A percentile compares a stretch with the other conserved stretches of the same genome.
Conservation (phyloP, 352 stramenopile genomes). For the Globisporangium recalcitrans region DNA sequence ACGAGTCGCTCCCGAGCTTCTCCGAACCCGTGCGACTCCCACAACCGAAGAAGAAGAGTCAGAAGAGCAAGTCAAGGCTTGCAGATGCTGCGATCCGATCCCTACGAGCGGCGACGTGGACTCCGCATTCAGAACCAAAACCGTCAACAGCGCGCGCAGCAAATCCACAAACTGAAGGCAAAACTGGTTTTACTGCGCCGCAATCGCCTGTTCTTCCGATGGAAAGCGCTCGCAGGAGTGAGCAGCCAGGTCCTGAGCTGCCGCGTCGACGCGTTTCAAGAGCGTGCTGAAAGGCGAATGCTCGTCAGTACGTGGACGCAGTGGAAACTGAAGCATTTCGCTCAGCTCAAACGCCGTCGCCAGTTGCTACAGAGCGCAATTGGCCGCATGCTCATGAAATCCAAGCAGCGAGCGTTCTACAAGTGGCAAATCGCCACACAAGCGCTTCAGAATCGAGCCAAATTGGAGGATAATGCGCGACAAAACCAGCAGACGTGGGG, state of each 20-base stretch:
- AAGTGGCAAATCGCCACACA: neutral
- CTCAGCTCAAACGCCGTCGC: neutral
- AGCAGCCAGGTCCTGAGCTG: constrained; percentile 31
- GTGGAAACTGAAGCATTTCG: constrained; percentile 17
- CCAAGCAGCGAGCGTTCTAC: constrained; percentile 1
- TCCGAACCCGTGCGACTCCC: constrained; percentile 22
- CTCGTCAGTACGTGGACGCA: constrained; percentile 23
- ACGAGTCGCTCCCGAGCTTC: constrained; percentile 32
- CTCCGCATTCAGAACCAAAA: constrained; percentile 47
- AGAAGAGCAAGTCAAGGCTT: neutral
- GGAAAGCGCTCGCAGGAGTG: constrained; percentile 24
- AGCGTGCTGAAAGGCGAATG: constrained; percentile 19
- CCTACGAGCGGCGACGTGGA: constrained; percentile 27
- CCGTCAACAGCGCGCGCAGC: constrained; percentile 25
- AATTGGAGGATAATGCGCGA: neutral
- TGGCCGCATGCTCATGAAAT: neutral
- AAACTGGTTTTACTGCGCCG: constrained; percentile 27
- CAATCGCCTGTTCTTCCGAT: constrained; percentile 32
- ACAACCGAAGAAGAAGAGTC: neutral
- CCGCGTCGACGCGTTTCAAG: constrained; percentile 44
- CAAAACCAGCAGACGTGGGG: neutral
- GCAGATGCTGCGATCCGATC: neutral
- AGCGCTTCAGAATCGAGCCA: neutral
- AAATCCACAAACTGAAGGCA: constrained; percentile 18
- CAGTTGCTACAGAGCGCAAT: constrained; percentile 3